These are phyloP conservation scores for Heterobasidion parviporum DNA, from an alignment of 1,284 basidiomycete genomes.

Conservation along the genomic window DNA sequence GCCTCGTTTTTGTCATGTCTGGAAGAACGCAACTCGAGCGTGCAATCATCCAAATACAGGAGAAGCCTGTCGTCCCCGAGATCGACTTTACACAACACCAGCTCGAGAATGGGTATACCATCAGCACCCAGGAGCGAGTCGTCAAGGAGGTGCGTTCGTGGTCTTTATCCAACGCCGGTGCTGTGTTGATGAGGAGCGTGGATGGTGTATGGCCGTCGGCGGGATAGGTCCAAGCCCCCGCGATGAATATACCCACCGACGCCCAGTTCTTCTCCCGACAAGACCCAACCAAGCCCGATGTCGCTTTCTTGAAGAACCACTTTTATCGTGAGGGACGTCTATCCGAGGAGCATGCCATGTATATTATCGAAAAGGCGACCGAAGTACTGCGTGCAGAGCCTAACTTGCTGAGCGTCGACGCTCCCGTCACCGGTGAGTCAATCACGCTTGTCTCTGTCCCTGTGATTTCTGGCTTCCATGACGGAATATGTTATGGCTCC, in stretches of 20 bases:
- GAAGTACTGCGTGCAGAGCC: slow-evolving; percentile 73
- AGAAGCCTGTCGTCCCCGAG: slow-evolving; percentile 53
- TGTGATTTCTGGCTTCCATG: no score
- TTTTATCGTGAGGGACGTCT: slow-evolving; percentile 94
- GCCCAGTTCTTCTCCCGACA: slow-evolving; percentile 88
- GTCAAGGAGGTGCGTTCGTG: slow-evolving; percentile 68
- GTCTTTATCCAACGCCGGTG: neutral
- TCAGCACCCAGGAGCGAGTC: slow-evolving; percentile 81
- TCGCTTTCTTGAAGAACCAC: slow-evolving; percentile 98
- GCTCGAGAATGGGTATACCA: slow-evolving; percentile 71
- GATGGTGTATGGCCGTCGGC: neutral
- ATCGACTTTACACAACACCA: slow-evolving; percentile 87
- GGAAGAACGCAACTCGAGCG: slow-evolving; percentile 46
- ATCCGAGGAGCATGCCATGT: slow-evolving; percentile 86
- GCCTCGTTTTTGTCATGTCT: neutral
- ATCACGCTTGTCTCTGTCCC: neutral
- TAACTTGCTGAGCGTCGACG: slow-evolving; percentile 84
- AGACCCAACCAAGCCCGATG: slow-evolving; percentile 85
- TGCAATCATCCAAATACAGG: slow-evolving; percentile 68
- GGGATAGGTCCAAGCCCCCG: slow-evolving; percentile 84
- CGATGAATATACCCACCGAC: slow-evolving; percentile 86
- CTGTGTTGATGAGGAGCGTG: neutral
- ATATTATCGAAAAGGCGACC: slow-evolving; percentile 76
- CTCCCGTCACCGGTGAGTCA: slow-evolving; percentile 81
- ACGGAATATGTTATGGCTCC: no score